Evolutionary conservation across 106 monocot genomes (phyloP).

Genomic region (Hemerocallis citrina): DNA sequence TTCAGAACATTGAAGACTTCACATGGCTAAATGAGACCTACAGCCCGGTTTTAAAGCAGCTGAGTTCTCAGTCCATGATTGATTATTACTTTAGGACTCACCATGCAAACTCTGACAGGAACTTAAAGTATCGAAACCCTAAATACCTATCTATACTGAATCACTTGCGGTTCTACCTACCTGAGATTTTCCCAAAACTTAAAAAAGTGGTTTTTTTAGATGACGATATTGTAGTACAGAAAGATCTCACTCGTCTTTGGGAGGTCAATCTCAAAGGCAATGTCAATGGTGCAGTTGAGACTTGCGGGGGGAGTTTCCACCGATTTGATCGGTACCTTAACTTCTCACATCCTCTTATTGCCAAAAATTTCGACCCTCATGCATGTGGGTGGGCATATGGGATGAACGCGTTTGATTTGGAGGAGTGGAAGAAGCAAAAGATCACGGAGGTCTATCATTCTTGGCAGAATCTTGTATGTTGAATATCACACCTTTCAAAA

Average conservation of each 20-base stretch:
- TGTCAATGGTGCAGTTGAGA: constrained; percentile 76
- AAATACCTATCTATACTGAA: constrained; percentile 67
- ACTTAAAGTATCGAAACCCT: constrained; percentile 57
- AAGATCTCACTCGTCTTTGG: constrained; percentile 50
- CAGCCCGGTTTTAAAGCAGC: constrained; percentile 61
- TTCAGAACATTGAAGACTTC: constrained; percentile 51
- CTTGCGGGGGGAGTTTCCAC: constrained; percentile 59
- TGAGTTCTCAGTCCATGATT: constrained; percentile 47
- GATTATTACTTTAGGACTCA: constrained; percentile 54
- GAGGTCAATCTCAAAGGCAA: constrained; percentile 44
- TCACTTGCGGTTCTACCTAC: constrained; percentile 63
- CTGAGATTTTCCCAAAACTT: constrained; percentile 62
- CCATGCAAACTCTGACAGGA: constrained; percentile 31
- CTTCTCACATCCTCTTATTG: constrained; percentile 63
- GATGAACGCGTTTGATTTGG: constrained; percentile 57
- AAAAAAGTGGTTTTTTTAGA: constrained; percentile 62
- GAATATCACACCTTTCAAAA: too few relatives aligned
- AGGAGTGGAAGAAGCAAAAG: constrained; percentile 53
- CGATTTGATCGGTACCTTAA: constrained; percentile 63
- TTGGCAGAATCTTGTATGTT: constrained; percentile 44
- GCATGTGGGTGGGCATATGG: constrained; percentile 70
- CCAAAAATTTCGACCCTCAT: constrained; percentile 51
- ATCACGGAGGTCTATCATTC: constrained; percentile 52
- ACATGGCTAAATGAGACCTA: constrained; percentile 65
- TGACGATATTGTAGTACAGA: constrained; percentile 67